Conservation (phyloP, 2,329 filamentous ascomycete species). For the Trichoderma koningii region DNA sequence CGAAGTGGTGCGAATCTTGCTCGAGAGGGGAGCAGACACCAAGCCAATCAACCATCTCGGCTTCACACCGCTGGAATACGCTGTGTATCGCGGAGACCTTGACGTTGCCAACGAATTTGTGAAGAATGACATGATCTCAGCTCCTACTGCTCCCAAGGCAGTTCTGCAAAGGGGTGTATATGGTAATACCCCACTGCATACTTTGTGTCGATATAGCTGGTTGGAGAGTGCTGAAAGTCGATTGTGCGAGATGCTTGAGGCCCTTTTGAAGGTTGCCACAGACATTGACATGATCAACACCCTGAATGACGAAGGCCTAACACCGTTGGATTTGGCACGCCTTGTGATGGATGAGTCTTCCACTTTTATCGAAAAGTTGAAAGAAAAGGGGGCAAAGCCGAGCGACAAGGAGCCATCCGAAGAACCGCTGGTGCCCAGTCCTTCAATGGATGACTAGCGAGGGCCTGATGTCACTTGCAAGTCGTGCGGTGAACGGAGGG, state of each 20-base stretch:
- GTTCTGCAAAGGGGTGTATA: neutral
- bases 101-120: neutral
- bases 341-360: neutral
- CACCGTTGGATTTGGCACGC: neutral
- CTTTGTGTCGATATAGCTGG: neutral
- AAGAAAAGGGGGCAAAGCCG: neutral
- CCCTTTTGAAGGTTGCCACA: neutral
- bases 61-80: neutral
- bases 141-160: neutral
- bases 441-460: too few species aligned
- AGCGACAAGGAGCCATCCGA: neutral
- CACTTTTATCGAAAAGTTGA: neutral
- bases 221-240: accelerated
- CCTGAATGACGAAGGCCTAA: neutral
- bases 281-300: neutral
- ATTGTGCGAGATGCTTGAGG: neutral
- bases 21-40: neutral
- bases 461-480: too few species aligned
- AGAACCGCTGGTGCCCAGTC: accelerated
- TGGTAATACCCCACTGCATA: neutral
- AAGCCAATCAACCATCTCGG: neutral
- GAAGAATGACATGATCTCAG: neutral
- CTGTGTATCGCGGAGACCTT: neutral
- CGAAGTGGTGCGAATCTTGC: neutral
- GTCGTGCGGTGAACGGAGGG: too few species aligned